A percentile compares a stretch with the other conserved stretches of the same genome.
These are phyloP conservation scores for Anthracocystis panici-leucophaei DNA, from an alignment of 1,284 basidiomycete genomes.

Conservation along the genomic window DNA sequence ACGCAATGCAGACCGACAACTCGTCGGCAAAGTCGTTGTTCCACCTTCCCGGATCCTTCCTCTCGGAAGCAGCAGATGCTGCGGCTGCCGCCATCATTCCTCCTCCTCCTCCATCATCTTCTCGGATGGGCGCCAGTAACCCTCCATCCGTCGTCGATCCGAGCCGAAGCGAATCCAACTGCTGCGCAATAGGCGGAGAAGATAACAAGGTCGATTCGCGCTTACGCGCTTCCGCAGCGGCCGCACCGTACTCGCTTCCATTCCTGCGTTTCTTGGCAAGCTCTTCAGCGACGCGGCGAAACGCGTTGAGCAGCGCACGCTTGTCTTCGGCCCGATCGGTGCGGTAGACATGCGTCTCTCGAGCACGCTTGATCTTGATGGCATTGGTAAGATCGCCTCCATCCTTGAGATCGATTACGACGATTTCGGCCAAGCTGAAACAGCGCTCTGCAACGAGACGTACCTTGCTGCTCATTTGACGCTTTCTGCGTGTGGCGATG, in stretches of 20 bases:
- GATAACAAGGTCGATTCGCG: constrained; percentile 44
- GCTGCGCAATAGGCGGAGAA: constrained; percentile 22
- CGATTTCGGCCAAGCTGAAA: constrained; percentile 90
- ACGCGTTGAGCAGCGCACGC: constrained; percentile 83
- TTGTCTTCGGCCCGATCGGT: constrained; percentile 86
- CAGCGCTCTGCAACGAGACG: constrained; percentile 88
- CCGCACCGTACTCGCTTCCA: constrained; percentile 77
- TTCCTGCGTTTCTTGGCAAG: constrained; percentile 86
- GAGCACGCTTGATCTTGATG: constrained; percentile 91
- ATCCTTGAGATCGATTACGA: constrained; percentile 95
- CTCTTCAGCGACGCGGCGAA: constrained; percentile 92
- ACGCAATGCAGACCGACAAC: constrained; percentile 88
- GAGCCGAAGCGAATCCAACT: constrained; percentile 9
- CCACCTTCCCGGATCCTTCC: constrained; percentile 75
- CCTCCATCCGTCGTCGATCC: constrained; percentile 5
- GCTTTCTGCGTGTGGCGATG: constrained; percentile 77
- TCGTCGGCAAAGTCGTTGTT: constrained; percentile 91
- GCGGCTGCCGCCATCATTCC: constrained; percentile 47
- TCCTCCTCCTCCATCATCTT: constrained; percentile 13
- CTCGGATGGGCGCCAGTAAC: constrained; percentile 29
- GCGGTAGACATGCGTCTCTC: constrained; percentile 92
- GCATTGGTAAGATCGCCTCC: constrained; percentile 91
- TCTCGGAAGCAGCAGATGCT: constrained; percentile 36
- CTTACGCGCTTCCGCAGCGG: constrained; percentile 42
- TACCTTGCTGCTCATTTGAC: constrained; percentile 72